A percentile compares a stretch with the other conserved stretches of the same genome.
These are phyloP conservation scores for Sphaerulina populicola DNA, from an alignment of 2,329 filamentous ascomycete species.

Conservation along the genomic window DNA sequence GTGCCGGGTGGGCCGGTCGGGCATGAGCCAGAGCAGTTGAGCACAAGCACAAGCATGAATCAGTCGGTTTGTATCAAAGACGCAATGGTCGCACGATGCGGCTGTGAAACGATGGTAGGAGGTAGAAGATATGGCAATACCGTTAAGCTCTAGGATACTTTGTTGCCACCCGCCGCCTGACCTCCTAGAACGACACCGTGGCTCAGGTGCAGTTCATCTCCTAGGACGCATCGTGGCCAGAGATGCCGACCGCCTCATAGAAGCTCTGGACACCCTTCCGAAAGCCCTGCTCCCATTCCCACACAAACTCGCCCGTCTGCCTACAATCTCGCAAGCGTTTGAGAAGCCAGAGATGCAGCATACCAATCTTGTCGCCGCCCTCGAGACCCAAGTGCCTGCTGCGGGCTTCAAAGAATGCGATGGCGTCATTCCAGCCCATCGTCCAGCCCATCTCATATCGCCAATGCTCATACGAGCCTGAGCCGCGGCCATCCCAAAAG, in stretches of 20 bases:
- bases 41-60: background rate
- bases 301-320: conserved; percentile 41
- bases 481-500: conserved; percentile 44
- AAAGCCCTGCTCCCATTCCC: conserved; percentile 46
- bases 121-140: too few species aligned
- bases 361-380: conserved; percentile 48
- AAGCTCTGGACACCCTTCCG: conserved; percentile 42
- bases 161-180: background rate
- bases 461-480: conserved; percentile 45
- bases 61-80: background rate
- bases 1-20: too few species aligned
- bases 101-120: background rate
- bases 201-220: too few species aligned
- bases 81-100: background rate
- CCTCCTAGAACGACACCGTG: too few species aligned
- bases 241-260: conserved; percentile 29
- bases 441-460: conserved; percentile 50
- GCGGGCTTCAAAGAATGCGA: conserved; percentile 43
- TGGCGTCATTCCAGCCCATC: conserved; percentile 49
- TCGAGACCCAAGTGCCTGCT: conserved; percentile 28
- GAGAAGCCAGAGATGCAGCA: conserved; percentile 50
- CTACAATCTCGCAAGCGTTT: conserved; percentile 48
- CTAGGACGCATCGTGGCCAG: background rate
- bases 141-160: background rate
- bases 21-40: too few species aligned